A percentile compares a stretch with the other conserved stretches of the same genome.
These are phyloP conservation scores for Stipa capillata DNA, from an alignment of 176 grass and related monocot species.

Conservation along the genomic window DNA sequence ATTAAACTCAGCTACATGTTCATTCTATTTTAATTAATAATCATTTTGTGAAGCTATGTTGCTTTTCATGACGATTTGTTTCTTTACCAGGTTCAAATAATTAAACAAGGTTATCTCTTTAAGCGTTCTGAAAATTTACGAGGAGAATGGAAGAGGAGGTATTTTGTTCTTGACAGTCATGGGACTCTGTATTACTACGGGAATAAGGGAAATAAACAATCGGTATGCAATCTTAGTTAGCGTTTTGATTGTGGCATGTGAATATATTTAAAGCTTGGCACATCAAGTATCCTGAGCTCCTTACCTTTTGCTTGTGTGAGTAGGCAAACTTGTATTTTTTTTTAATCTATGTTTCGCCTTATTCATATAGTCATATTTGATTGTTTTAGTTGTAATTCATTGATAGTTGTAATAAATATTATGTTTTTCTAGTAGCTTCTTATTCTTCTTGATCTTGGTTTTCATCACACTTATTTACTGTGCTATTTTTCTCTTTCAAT, in stretches of 20 bases:
- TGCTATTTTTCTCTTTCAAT: background rate
- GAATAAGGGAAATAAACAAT: constrained; percentile 76
- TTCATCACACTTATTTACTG: background rate
- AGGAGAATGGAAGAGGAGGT: constrained; percentile 93
- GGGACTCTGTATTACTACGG: constrained; percentile 86
- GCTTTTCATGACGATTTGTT: background rate
- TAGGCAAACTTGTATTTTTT: constrained; percentile 3
- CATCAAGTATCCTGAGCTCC: background rate
- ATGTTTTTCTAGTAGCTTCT: constrained; percentile 6
- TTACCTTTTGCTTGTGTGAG: constrained; percentile 7
- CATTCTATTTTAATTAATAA: background rate
- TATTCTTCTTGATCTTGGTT: background rate
- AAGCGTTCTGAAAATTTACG: constrained; percentile 71
- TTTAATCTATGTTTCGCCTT: background rate
- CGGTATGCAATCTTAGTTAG: constrained; percentile 51
- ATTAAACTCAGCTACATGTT: background rate
- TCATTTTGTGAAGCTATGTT: background rate
- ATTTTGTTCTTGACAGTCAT: constrained; percentile 92
- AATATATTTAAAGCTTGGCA: constrained; percentile 10
- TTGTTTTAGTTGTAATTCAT: background rate
- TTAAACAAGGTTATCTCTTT: constrained; percentile 96
- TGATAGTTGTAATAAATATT: background rate
- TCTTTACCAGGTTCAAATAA: constrained; percentile 82
- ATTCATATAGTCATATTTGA: background rate
- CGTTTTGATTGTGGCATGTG: background rate